phyloP scores from a whole-genome alignment of 345 rosid species.

The Anacardium occidentale region DNA sequence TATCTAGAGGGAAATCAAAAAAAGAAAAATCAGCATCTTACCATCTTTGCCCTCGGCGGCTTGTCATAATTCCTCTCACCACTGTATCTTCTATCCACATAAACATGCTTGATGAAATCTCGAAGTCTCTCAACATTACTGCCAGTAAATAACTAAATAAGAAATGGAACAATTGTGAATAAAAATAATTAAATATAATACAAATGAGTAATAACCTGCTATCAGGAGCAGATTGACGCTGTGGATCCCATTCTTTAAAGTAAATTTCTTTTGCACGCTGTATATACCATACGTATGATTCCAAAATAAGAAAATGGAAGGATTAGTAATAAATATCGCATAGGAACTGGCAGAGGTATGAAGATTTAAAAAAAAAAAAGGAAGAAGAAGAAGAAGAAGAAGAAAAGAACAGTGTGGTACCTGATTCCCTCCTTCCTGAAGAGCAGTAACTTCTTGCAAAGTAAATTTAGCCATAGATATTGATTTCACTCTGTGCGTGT shows the following conservation, averaged over 20 bases:
- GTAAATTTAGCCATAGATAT: constrained; percentile 94
- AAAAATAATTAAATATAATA: no score
- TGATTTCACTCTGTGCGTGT: constrained; percentile 93
- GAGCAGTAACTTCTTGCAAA: constrained; percentile 74
- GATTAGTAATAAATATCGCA: neutral
- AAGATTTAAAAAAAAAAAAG: constrained; percentile 2
- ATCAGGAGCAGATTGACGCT: constrained; percentile 69
- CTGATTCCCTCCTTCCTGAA: constrained; percentile 97
- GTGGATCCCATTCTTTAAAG: constrained; percentile 89
- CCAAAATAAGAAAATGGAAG: constrained; percentile 1
- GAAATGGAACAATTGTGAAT: no score
- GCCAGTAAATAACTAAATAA: no score
- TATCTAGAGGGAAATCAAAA: constrained; percentile 8
- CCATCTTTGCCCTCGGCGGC: constrained; percentile 75
- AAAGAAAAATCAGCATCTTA: constrained; percentile 29
- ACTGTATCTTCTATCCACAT: constrained; percentile 75
- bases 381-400: no score
- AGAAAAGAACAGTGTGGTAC: constrained; percentile 32
- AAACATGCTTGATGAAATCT: constrained; percentile 88
- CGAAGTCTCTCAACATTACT: constrained; percentile 31
- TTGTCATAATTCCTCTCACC: constrained; percentile 75
- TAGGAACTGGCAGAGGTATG: neutral
- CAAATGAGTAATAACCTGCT: constrained; percentile 49
- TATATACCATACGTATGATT: constrained; percentile 11
- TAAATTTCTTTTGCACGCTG: constrained; percentile 85